A percentile compares a stretch with the other conserved stretches of the same genome.
phyloP scores from a whole-genome alignment of 768 basidiomycete genomes.

The Gyrodon lividus region DNA sequence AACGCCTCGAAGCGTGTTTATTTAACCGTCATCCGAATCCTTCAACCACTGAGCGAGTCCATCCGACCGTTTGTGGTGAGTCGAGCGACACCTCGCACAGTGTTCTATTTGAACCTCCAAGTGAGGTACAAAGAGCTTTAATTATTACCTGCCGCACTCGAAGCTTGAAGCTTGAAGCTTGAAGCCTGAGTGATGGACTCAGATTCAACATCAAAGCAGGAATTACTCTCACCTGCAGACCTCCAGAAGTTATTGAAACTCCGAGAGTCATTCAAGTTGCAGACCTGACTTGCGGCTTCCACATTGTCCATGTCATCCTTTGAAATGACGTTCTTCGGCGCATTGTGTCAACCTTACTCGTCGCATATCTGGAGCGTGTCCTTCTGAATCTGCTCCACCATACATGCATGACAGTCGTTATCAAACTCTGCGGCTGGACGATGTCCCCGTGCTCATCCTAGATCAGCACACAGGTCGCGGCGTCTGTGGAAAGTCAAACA shows the following conservation, averaged over 20 bases:
- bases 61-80: no score
- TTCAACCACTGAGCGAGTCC: no score
- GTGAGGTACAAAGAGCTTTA: no score
- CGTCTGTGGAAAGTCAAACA: background rate
- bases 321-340: conserved; percentile 4
- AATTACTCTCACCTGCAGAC: background rate
- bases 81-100: no score
- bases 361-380: background rate
- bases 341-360: background rate
- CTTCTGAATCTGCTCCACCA: background rate
- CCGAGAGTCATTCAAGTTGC: background rate
- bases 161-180: no score
- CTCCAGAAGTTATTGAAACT: background rate
- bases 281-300: conserved; percentile 15
- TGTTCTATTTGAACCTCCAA: no score
- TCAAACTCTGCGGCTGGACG: background rate
- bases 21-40: no score
- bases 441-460: background rate
- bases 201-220: no score
- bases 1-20: no score
- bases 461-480: background rate
- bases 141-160: no score
- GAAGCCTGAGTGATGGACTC: no score
- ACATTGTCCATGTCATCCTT: conserved; percentile 2
- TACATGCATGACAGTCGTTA: background rate